Evolutionary conservation across 1,284 basidiomycete species (phyloP).

Genomic region (Leccinum griseonigrum): DNA sequence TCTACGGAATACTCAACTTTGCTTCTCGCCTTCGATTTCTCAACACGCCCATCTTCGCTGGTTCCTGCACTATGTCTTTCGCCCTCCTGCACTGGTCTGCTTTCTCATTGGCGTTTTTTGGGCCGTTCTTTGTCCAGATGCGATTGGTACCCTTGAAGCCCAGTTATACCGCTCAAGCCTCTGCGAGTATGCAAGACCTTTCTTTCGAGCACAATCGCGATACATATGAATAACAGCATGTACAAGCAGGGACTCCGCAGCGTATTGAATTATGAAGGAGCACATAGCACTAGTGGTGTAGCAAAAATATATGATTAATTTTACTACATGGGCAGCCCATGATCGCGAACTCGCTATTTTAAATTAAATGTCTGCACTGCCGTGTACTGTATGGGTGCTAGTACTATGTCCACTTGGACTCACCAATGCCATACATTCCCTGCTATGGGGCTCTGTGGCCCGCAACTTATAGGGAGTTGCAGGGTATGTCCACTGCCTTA

Average conservation of each 20-base stretch:
- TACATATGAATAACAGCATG: constrained; percentile 78
- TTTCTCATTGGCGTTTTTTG: constrained; percentile 87
- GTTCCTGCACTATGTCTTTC: constrained; percentile 88
- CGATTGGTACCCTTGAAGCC: constrained; percentile 65
- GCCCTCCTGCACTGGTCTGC: constrained; percentile 85
- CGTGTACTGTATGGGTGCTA: too few species aligned
- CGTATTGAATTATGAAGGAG: constrained; percentile 34
- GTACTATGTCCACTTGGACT: too few species aligned
- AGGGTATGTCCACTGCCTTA: too few species aligned
- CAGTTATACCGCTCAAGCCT: constrained; percentile 62
- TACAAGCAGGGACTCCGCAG: constrained; percentile 62
- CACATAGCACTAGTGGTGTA: too few species aligned
- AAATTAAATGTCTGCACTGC: too few species aligned
- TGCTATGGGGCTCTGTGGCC: too few species aligned
- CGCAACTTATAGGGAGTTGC: too few species aligned
- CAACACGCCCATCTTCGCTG: constrained; percentile 69
- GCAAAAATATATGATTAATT: too few species aligned
- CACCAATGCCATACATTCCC: too few species aligned
- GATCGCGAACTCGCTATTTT: too few species aligned
- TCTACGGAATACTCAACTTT: constrained; percentile 63
- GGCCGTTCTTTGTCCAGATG: constrained; percentile 84
- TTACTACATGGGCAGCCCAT: too few species aligned
- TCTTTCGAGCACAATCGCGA: constrained; percentile 61
- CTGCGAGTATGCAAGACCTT: constrained; percentile 62
- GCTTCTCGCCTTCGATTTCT: constrained; percentile 51